phyloP scores from a whole-genome alignment of 805 yeast genomes.

The Lachancea sp. region DNA sequence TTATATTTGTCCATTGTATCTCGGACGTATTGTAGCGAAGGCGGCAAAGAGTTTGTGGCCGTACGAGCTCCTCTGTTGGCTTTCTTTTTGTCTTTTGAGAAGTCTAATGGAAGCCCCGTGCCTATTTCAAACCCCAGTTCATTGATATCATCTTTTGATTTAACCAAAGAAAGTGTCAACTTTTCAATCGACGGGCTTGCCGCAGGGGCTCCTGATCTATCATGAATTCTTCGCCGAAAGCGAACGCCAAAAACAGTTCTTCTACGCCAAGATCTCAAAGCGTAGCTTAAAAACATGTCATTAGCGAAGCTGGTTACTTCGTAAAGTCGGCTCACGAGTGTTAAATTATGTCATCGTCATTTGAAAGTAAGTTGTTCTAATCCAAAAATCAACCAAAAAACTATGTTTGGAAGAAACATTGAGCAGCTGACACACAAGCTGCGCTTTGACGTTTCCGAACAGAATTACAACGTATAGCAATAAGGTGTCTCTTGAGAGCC shows the following conservation, averaged over 20 bases:
- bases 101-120: not conserved
- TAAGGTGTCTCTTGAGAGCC: no score
- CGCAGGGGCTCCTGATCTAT: not conserved
- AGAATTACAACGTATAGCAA: no score
- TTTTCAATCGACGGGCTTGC: not conserved
- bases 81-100: not conserved
- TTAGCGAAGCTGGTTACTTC: not conserved
- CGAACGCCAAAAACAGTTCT: not conserved
- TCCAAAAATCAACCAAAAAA: no score
- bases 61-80: slow-evolving; percentile 1
- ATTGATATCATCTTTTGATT: not conserved
- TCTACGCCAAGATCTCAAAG: not conserved
- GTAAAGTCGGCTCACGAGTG: not conserved
- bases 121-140: not conserved
- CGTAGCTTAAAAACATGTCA: not conserved
- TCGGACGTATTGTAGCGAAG: slow-evolving; percentile 34
- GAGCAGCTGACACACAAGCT: no score
- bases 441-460: no score
- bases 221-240: not conserved
- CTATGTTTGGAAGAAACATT: no score
- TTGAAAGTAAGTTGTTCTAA: no score
- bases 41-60: slow-evolving; percentile 24
- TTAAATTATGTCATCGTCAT: not conserved
- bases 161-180: not conserved
- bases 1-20: slow-evolving; percentile 41